phyloP scores from a whole-genome alignment of 1,139 yeast species.

The Taphrina flavorubra region DNA sequence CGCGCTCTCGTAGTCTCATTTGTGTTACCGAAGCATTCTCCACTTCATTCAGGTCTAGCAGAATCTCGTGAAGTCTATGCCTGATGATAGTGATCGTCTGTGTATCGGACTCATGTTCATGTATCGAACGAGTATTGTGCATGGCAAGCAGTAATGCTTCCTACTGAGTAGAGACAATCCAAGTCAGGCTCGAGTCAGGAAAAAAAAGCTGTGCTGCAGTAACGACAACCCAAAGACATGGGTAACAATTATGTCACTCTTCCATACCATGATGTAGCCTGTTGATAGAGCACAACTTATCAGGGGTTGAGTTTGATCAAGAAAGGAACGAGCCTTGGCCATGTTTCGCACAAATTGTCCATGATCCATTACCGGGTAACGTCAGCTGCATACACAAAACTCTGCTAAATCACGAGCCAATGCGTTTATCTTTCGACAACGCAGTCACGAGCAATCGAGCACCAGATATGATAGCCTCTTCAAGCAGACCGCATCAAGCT shows the following conservation, averaged over 20 bases:
- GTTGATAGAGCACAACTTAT: neutral
- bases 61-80: slow-evolving; percentile 4
- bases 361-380: neutral
- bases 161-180: neutral
- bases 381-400: too few species aligned
- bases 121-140: neutral
- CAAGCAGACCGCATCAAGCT: too few species aligned
- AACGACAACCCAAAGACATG: too few species aligned
- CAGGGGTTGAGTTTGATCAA: slow-evolving; percentile 3
- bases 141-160: neutral
- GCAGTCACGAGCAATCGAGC: too few species aligned
- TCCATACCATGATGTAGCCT: too few species aligned
- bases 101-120: neutral
- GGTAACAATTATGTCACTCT: too few species aligned
- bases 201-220: too few species aligned
- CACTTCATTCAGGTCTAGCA: slow-evolving; percentile 1
- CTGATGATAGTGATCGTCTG: neutral
- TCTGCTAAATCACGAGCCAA: too few species aligned
- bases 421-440: too few species aligned
- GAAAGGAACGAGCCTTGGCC: neutral
- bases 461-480: too few species aligned
- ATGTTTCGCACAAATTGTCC: slow-evolving; percentile 10
- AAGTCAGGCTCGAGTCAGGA: neutral
- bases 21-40: slow-evolving; percentile 3
- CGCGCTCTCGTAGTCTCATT: neutral